Evolutionary conservation across 257 asterid genomes (phyloP).

Genomic region (Solanum virginianum): DNA sequence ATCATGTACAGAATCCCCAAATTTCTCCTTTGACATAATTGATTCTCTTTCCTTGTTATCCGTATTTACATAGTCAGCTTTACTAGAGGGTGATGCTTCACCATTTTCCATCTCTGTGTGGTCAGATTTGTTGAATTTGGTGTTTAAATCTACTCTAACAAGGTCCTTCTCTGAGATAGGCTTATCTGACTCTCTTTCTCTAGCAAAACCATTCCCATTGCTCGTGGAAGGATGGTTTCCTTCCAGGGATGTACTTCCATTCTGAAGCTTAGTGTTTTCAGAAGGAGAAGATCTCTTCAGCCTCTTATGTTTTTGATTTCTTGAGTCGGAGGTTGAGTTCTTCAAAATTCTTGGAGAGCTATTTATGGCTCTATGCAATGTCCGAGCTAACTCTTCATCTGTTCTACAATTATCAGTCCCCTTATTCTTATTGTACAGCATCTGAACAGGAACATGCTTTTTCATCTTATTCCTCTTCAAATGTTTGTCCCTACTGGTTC

Average conservation of each 20-base stretch:
- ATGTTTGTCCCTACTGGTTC: conserved; percentile 15
- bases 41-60: conserved; percentile 24
- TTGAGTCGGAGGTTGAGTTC: conserved; percentile 30
- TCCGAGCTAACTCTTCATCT: conserved; percentile 66
- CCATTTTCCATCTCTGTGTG: conserved; percentile 21
- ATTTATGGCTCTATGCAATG: conserved; percentile 50
- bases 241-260: conserved; percentile 18
- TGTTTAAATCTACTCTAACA: conserved; percentile 36
- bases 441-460: conserved; percentile 50
- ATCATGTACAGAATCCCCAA: conserved; percentile 27
- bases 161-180: conserved; percentile 20
- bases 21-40: conserved; percentile 11
- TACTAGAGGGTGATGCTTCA: conserved; percentile 16
- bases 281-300: conserved; percentile 24
- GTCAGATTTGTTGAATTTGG: conserved; percentile 18
- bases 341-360: conserved; percentile 61
- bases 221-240: conserved; percentile 10
- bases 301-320: conserved; percentile 40
- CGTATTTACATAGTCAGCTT: conserved; percentile 20
- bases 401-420: conserved; percentile 26
- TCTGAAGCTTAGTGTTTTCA: conserved; percentile 1
- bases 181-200: conserved; percentile 15
- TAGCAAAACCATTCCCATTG: conserved; percentile 21
- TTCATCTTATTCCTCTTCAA: conserved; percentile 47
- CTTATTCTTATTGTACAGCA: conserved; percentile 45